Evolutionary conservation across 2,329 filamentous ascomycete species (phyloP), one percentile per base, ranked within the genome.

Genomic region (Pseudocercospora ulei): DNA sequence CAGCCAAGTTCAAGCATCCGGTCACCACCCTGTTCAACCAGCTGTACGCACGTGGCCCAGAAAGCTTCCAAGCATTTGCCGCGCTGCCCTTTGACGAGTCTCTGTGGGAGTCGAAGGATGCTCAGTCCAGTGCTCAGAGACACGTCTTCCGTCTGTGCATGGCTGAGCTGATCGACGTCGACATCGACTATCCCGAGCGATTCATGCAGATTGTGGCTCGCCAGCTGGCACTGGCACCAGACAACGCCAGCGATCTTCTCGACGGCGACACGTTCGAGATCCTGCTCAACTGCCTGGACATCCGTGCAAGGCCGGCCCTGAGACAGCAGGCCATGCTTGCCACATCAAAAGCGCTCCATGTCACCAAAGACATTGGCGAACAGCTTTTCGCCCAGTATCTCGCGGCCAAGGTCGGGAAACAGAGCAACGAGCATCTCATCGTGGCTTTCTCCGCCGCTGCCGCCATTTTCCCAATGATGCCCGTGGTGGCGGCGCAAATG

Each of bases 381-480:
- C 39, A 43, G 16, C 41, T 53, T n/a, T 74, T 95, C 34, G 73
- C 75, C 3, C 72, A 73, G 3, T 88, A 90, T 59, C 82, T 95
- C 58, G 78, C 78, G 38, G 68, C 73, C 9, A 76, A 80, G 37
- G 70, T 93, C 9, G 65, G 73, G 50, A 77, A 80, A 47, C 78
- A 78, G 36, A 88, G 81, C 14, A 83, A 86, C 48, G 87, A 95
- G 54, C 84, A 93, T 61, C 76, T 92, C 50, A 84, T 94, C 38
- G 71, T 90, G 34, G 87, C 87, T 4, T 96, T 95, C 60, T 96
- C 87, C 37, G 86, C 87, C n/a, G 85, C 86, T 4, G 77, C 86
- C 1, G 76, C 79, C 13, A 75, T 92, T 5, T 98, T 98, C 58
- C 87, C 90, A 1, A 73, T 98, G 36, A 76, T 83, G 2, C 81